phyloP scores from a whole-genome alignment of 129 eudicot genomes.

The Cynara cardunculus region DNA sequence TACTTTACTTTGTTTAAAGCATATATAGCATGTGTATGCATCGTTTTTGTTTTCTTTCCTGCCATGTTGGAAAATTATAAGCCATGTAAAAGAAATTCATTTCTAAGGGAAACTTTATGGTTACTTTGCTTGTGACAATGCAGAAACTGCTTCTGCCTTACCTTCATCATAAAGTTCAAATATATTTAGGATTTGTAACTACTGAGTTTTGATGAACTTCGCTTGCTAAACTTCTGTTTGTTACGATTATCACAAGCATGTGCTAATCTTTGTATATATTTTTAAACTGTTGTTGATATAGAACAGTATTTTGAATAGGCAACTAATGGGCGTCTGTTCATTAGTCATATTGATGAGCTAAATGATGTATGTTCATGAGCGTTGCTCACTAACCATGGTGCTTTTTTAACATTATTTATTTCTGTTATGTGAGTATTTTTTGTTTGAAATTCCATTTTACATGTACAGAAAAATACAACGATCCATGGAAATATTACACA shows the following conservation, averaged over 20 bases:
- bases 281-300: neutral
- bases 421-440: neutral
- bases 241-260: neutral
- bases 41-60: neutral
- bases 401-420: neutral
- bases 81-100: neutral
- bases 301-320: neutral
- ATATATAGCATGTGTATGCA: neutral
- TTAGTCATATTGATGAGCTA: neutral
- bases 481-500: neutral
- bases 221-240: neutral
- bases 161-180: neutral
- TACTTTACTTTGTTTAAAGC: neutral
- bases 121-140: neutral
- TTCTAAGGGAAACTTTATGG: neutral
- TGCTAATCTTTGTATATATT: neutral
- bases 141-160: neutral
- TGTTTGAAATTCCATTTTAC: neutral
- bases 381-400: neutral
- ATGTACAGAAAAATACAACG: neutral
- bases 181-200: neutral
- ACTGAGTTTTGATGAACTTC: neutral
- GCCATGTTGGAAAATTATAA: neutral
- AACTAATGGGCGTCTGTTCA: neutral
- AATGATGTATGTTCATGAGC: neutral